Evolutionary conservation across 2,329 filamentous ascomycete species (phyloP), one percentile per base, ranked within the genome.

Genomic region (Immersiporthe knoxdaviesiana): DNA sequence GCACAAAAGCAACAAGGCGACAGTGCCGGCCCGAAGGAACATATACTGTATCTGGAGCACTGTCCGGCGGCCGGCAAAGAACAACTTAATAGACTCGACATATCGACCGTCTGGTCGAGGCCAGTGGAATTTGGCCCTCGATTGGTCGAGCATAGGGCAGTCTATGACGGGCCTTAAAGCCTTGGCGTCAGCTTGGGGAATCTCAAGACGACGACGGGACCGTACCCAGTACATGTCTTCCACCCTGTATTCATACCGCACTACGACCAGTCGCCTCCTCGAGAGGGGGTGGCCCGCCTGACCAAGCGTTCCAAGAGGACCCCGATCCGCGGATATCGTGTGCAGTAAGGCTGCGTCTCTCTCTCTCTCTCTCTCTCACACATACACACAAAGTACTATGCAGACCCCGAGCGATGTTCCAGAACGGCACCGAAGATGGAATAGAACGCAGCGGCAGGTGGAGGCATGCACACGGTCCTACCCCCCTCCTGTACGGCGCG

Each of bases 351-450:
- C 52, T 56, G 24, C 27, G 7, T 6, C 52, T 32, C 52, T 7
- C 52, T n/a, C n/a, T n/a, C n/a, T n/a, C n/a, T n/a, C n/a, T n/a
- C n/a, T n/a, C n/a, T n/a, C n/a, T n/a, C n/a, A n/a, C n/a, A n/a
- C n/a, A n/a, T n/a, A n/a, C n/a, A n/a, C n/a, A 8, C 16, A 54
- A 16, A 58, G 18, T 50, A 63, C 63, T 65, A 21, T 58, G 41
- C 63, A 66, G 24, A 61, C 35, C 39, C 52, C 52, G 32, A 60
- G 50, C 32, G 47, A 65, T 61, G 67, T 68, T 69, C 69, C 69
- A 69, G 67, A 63, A 63, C 63, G 58, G 63, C 67, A 54, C 54
- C 59, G 35, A 47, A 63, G 50, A 35, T 37, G 24, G 24, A 21
- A 27, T 16, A 37, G 41, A 24, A 37, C 14, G 32, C 21, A 44